Evolutionary conservation across 2,329 filamentous ascomycete genomes (phyloP).

Genomic region (Claviceps spartinae): DNA sequence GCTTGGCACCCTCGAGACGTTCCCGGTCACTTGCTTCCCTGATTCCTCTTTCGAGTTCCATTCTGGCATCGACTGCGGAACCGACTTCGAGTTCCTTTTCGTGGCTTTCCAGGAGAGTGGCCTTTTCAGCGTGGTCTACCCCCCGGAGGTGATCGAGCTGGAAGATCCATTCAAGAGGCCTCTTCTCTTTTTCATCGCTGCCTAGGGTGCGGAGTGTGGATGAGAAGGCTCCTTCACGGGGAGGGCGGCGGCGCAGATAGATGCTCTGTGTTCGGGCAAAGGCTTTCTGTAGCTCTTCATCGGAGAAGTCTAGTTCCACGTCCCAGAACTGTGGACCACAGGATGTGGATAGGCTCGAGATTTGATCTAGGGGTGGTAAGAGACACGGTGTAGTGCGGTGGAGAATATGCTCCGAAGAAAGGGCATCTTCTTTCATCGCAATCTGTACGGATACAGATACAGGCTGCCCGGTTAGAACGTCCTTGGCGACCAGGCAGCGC

Average conservation of each 20-base stretch:
- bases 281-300: constrained; percentile 45
- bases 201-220: constrained; percentile 64
- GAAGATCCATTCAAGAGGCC: constrained; percentile 64
- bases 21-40: constrained; percentile 26
- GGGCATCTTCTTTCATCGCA: constrained; percentile 31
- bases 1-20: constrained; percentile 32
- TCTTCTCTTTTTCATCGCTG: constrained; percentile 16
- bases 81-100: constrained; percentile 33
- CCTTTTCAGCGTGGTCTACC: constrained; percentile 53
- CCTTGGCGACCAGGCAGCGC: constrained; percentile 75
- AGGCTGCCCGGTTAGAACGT: constrained; percentile 70
- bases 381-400: constrained; percentile 43
- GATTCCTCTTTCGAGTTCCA: constrained; percentile 46
- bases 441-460: constrained; percentile 61
- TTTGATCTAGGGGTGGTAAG: constrained; percentile 49
- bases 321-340: constrained; percentile 64
- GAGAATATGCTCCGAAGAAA: constrained; percentile 24
- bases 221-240: constrained; percentile 55
- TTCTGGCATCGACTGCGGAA: constrained; percentile 53
- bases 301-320: constrained; percentile 60
- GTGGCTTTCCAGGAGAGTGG: constrained; percentile 42
- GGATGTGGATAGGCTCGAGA: constrained; percentile 46
- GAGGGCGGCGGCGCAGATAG: constrained; percentile 56
- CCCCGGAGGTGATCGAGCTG: constrained; percentile 38
- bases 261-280: constrained; percentile 58